Evolutionary conservation across 371 early-diverging fungal species (phyloP), one percentile per base, ranked within the genome.

Genomic region (Funneliformis caledonium): DNA sequence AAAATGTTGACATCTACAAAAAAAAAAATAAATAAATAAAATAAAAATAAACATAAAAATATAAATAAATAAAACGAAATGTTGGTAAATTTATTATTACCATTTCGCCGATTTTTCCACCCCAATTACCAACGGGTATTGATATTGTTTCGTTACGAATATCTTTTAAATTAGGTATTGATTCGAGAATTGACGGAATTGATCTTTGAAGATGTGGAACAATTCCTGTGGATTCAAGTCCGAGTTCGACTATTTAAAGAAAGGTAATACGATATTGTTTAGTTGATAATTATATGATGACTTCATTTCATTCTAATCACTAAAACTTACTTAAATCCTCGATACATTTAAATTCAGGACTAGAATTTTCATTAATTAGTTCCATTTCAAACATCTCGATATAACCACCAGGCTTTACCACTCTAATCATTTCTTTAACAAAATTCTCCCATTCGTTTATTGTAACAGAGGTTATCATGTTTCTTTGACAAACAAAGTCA

Each of bases 401-500:
- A 47, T 50, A 72, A 5, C 73, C 73, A 72, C 73, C 73, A n/a
- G 73, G 52, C 50, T 72, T 72, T 31, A 72, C 10, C 12, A 72
- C 52, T 72, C 73, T 37, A 72, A 72, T 31, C 6, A 72, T 72
- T 22, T 72, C 52, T 11, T 52, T 11, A 9, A 72, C 9, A 22
- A 50, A 11, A 12, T 1, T 16, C 31, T n/a, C 16, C 47, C 52
- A 72, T 50, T 72, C 22, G 26, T 11, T 4, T 45, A 10, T 31
- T 50, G 52, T 14, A 50, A 45, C 9, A 8, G 14, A 7, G 19
- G 22, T 16, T 50, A n/a, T 45, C 48, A 72, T 47, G 5, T 5
- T 9, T 19, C 22, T 12, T 43, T 37, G 61, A 16, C 45, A 43
- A 52, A 76, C 76, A 62, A 16, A 76, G 62, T 76, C 76, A 62